Base-by-base conservation (phyloP, 352 stramenopile species). In the Globisporangium lucens region DNA sequence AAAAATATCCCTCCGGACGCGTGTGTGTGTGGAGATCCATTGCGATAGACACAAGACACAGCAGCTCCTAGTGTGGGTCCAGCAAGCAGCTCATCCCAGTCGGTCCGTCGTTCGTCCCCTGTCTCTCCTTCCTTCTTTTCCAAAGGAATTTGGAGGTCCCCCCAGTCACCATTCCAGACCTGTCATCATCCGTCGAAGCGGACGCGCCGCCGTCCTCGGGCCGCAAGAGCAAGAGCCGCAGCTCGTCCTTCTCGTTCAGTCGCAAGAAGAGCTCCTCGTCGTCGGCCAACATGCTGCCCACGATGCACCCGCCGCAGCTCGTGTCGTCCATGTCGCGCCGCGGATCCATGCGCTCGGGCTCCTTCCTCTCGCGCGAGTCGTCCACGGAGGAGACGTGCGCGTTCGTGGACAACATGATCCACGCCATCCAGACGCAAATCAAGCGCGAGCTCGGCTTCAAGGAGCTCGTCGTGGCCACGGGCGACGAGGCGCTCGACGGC, bases 381-480 rank as follows among this genome's bases (percentile, higher is more conserved):
- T 80, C 74, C 27, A 82, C 78, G 33, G 85, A 93, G 66, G 85
- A 91, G 70, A 85, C 75, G 36, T 87, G 70, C 43, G 66, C 77
- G 30, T 79, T 80, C 46, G 83, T 91, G 15, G 85, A 93, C 74
- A 76, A 77, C 53, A 74, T 91, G 36, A 91, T 93, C 61, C 83
- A 87, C 52, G 67, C 68, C 36, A 82, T 91, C 24, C 85, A 93
- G 69, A 47, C 61, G 33, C 80, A 82, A 33, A 74, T 93, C 56
- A 78, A 77, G 41, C 71, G 76, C 7, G 83, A 93, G 58, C 69
- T 93, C 29, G 77, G 78, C 61, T 93, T 93, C 69, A 71, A 74
- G 7, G 83, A 93, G 61, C 74, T 93, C 62, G 61, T 89, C 1
- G 74, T 93, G 10, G 74, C 83, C n/a, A 85, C 85, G 8, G 74